These are phyloP conservation scores for Tetrahymena thermophila DNA, from an alignment of 73 alveolate species.

Conservation along the genomic window DNA sequence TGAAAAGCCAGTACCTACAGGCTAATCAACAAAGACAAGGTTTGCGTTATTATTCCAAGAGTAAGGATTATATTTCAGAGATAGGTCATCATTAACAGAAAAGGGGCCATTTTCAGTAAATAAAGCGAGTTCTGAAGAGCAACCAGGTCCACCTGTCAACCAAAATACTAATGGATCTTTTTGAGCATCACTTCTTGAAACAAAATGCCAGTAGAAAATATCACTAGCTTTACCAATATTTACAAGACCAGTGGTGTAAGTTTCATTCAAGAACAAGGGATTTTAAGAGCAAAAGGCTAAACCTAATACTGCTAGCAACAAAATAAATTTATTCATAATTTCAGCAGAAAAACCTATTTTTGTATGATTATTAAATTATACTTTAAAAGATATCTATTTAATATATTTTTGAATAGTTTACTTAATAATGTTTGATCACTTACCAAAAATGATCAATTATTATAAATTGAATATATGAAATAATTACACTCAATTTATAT, in stretches of 20 bases:
- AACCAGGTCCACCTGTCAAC: slow-evolving; percentile 96
- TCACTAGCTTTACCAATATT: neutral
- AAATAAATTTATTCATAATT: neutral
- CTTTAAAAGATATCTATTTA: neutral
- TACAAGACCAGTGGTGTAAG: neutral
- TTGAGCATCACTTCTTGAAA: neutral
- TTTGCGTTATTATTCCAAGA: slow-evolving; percentile 18
- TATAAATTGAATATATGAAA: no score
- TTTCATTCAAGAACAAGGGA: neutral
- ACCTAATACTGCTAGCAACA: neutral
- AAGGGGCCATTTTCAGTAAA: slow-evolving; percentile 1
- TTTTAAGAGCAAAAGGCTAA: neutral
- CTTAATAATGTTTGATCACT: no score
- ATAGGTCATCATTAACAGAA: neutral
- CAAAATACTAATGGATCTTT: slow-evolving; percentile 69
- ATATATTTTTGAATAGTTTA: no score
- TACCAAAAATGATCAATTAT: no score
- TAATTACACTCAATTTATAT: no score
- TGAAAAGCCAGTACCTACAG: slow-evolving; percentile 15
- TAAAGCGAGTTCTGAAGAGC: slow-evolving; percentile 69
- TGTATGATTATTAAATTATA: neutral
- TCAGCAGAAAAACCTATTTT: no score
- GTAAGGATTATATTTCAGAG: neutral
- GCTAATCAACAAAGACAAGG: slow-evolving; percentile 24
- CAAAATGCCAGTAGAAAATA: neutral